Evolutionary conservation across 305 asterid species (phyloP), one percentile per base, ranked within the genome.

Genomic region (Solanum hybrid): DNA sequence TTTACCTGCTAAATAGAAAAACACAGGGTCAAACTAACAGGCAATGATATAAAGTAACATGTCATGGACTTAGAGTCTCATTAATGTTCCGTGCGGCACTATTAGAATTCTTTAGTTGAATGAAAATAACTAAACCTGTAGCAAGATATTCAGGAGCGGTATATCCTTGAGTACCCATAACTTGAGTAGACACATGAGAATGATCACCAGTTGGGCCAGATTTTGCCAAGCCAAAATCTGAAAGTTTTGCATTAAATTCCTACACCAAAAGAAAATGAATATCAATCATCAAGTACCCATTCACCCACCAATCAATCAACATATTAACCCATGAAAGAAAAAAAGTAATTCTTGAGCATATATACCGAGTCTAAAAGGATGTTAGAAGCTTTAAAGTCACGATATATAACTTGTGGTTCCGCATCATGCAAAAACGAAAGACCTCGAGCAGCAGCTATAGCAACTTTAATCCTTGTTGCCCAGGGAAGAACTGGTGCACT

Each of bases 321-420:
- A 80, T 32, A 14, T 38, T 29, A 86, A 24, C 36, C 87, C 32
- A 39, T 4, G 73, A 15, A 41, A n/a, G 37, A 57, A 84, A 75
- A 61, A 81, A 38, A 78, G 68, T 32, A 61, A 15, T 38, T 72
- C 27, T 17, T 37, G 84, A 89, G 76, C 93, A 86, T 91, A 97
- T 93, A 83, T 91, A 97, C 99, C 45, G 91, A 72, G 90, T 97
- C 98, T 88, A 97, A 91, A 92, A 97, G 95, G 80, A 97, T 94
- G 86, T 97, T 97, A 2, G 98, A 95, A 9, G 99, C 93, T 92
- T 96, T 96, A 76, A 97, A 96, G 92, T 96, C 99, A 11, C 99
- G 97, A 90, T 96, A 97, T 77, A 97, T 96, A 79, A 97, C 96
- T 32, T 97, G 98, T 6, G 98, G 91, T 86, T 93, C 89, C 4